Evolutionary conservation across 139 green algal species (phyloP), one percentile per base, ranked within the genome.

Genomic region (Volvox africanus): DNA sequence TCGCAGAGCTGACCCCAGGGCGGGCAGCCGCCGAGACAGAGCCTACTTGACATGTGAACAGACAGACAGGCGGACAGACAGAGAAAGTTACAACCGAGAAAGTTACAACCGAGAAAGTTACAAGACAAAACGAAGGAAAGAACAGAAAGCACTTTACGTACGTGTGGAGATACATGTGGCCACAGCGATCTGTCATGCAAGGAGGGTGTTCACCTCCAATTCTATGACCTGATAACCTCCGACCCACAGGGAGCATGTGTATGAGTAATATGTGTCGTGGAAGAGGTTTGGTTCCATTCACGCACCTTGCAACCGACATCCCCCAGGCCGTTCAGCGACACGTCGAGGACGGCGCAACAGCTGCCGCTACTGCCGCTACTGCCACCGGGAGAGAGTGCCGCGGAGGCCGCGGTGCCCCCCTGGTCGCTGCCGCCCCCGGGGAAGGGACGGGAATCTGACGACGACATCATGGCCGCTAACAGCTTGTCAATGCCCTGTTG

Each of bases 291-390:
- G 5, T 55, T 55, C 9, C 12, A 26, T 77, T 24, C 17, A 18
- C 91, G 0, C 86, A 92, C 91, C 91, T 92, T 91, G 61, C 81
- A 88, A 11, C 92, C 92, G 28, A 83, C 89, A 37, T 94, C 92
- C 1, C 36, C 89, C 80, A 94, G 80, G 19, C 1, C 0, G 80
- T 94, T 94, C 22, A 94, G 71, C 14, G 89, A 90, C 28, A 93
- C 33, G 61, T 94, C 92, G 75, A 94, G 85, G 5, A 90, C 80
- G 21, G 65, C 36, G 37, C 89, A 65, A 37, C 55, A 71, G 19
- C 35, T 32, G 83, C 20, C n/a, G 22, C 65, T 36, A 22, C 35
- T 32, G 83, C 20, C n/a, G 22, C 65, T 36, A 22, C 36, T 35
- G 55, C 36, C 73, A 61, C 86, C 73, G 50, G 9, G 9, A 55